Conservation (phyloP, 2,329 filamentous ascomycete species). For the Ophiosphaerella narmari region DNA sequence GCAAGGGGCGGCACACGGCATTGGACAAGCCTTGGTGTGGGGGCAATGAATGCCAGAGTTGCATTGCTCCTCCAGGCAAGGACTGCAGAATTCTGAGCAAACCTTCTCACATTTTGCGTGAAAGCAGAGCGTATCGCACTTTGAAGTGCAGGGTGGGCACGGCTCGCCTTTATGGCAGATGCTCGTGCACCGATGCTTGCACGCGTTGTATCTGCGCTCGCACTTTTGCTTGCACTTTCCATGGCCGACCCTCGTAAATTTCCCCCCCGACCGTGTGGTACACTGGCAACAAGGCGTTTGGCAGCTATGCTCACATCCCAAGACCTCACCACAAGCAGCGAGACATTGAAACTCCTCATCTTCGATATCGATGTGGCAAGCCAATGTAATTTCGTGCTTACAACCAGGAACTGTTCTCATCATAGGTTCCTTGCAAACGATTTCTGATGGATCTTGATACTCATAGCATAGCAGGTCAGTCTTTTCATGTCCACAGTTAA, state of each 20-base stretch:
- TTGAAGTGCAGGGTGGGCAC: too few species aligned
- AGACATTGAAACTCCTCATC: conserved; percentile 53
- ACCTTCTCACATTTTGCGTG: background rate
- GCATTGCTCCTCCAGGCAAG: background rate
- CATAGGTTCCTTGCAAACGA: too few species aligned
- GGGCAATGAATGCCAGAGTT: background rate
- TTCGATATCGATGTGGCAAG: too few species aligned
- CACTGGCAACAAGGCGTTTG: conserved; percentile 17
- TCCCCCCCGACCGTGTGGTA: too few species aligned
- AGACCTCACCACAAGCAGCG: conserved; percentile 50
- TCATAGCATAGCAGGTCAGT: too few species aligned
- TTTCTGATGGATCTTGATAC: too few species aligned
- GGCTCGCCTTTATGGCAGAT: background rate
- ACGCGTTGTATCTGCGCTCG: background rate
- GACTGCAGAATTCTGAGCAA: background rate
- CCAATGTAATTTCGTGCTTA: too few species aligned
- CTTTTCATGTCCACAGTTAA: too few species aligned
- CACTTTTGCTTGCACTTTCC: background rate
- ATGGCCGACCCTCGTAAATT: background rate
- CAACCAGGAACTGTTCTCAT: too few species aligned
- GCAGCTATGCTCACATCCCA: conserved; percentile 65
- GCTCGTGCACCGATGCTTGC: background rate
- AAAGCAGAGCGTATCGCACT: background rate
- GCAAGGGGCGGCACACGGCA: background rate
- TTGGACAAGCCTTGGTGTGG: background rate